phyloP scores from a whole-genome alignment of 306 rosid species.

The Vicia sativa region DNA sequence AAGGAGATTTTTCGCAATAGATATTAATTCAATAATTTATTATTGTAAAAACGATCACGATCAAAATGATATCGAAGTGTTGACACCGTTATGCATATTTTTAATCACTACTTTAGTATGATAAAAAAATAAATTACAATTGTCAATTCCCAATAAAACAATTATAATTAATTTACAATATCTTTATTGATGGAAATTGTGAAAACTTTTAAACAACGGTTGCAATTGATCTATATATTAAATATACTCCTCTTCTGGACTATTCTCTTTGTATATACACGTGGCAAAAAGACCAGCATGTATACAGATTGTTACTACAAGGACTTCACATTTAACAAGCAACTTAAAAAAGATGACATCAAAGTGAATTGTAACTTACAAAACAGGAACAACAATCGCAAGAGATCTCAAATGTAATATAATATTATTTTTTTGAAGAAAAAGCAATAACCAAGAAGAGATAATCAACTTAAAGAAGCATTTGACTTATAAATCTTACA shows the following conservation, averaged over 20 bases:
- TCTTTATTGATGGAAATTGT: too few relatives aligned
- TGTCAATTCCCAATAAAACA: too few relatives aligned
- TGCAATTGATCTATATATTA: too few relatives aligned
- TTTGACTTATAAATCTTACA: slow-evolving; percentile 40
- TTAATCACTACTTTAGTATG: too few relatives aligned
- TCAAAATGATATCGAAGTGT: too few relatives aligned
- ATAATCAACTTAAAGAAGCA: slow-evolving; percentile 33
- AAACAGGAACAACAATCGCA: slow-evolving; percentile 30
- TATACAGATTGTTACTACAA: slow-evolving; percentile 6
- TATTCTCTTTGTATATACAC: background rate
- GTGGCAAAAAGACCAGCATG: slow-evolving; percentile 21
- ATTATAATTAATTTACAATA: too few relatives aligned
- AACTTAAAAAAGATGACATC: slow-evolving; percentile 42
- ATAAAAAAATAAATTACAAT: too few relatives aligned
- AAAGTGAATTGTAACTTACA: slow-evolving; percentile 26
- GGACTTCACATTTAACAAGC: slow-evolving; percentile 35
- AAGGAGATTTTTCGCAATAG: too few relatives aligned
- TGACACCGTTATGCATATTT: too few relatives aligned
- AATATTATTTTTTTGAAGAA: slow-evolving; percentile 33
- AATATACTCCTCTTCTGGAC: slow-evolving; percentile 6
- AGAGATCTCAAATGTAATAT: slow-evolving; percentile 30
- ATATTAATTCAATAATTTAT: too few relatives aligned
- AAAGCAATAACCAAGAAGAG: slow-evolving; percentile 18
- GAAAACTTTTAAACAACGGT: too few relatives aligned
- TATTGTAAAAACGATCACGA: too few relatives aligned